These are phyloP conservation scores for Rhodotorula sp. DNA, from an alignment of 1,284 basidiomycete species.

Conservation along the genomic window DNA sequence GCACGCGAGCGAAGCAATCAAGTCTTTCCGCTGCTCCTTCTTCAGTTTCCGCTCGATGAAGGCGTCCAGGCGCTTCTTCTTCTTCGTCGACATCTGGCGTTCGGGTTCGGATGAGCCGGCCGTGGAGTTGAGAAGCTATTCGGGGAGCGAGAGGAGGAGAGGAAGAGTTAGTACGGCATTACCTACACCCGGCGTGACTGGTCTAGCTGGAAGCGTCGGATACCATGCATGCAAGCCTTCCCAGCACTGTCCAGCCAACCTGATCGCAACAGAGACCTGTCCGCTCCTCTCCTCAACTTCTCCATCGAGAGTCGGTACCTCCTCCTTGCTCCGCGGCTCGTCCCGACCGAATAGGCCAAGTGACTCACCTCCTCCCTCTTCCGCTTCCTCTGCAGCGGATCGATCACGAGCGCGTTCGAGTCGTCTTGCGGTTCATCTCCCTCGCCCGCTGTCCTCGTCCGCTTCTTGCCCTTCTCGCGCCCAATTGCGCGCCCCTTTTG, in stretches of 20 bases:
- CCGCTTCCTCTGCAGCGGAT: conserved; percentile 20
- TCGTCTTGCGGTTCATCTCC: conserved; percentile 14
- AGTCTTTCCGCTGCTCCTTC: conserved; percentile 69
- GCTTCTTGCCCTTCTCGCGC: conserved; percentile 18
- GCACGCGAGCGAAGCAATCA: conserved; percentile 75
- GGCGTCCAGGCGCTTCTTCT: conserved; percentile 74
- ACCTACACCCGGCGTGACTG: no score
- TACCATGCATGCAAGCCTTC: no score
- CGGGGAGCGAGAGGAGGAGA: no score
- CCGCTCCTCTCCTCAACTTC: no score
- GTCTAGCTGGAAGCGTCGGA: no score
- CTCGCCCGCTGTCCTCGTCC: conserved; percentile 7
- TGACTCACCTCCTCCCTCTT: conserved; percentile 21
- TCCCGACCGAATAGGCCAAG: neutral
- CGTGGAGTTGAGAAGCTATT: conserved; percentile 19
- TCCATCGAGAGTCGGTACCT: no score
- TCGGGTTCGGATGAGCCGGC: neutral
- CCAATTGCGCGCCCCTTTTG: conserved; percentile 13
- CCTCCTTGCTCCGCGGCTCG: neutral
- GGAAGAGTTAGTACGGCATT: no score
- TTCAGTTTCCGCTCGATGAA: conserved; percentile 84
- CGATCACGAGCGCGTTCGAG: conserved; percentile 23
- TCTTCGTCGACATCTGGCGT: conserved; percentile 63
- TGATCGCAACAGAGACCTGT: no score
- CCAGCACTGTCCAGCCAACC: no score